These are phyloP conservation scores for Epipyxis sp. DNA, from an alignment of 108 stramenopile genomes.

Conservation along the genomic window DNA sequence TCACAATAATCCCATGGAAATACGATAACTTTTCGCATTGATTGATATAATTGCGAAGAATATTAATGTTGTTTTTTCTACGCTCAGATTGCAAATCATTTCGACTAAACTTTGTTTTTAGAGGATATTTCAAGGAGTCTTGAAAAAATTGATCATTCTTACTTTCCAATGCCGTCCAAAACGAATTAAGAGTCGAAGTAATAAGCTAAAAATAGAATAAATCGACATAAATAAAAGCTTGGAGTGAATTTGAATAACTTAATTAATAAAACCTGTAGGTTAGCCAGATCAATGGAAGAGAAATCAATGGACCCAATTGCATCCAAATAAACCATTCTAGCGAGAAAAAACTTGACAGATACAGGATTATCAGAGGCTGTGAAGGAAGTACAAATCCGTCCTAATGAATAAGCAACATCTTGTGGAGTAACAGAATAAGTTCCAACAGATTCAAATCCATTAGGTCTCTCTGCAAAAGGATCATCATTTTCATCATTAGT, in stretches of 20 bases:
- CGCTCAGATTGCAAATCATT: slow-evolving; percentile 15
- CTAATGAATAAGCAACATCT: slow-evolving; percentile 11
- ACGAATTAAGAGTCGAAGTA: background rate
- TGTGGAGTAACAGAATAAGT: too few species aligned
- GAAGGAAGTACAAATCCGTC: background rate
- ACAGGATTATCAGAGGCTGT: background rate
- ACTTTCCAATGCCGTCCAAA: slow-evolving; percentile 18
- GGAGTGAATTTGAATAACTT: too few species aligned
- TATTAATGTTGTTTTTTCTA: background rate
- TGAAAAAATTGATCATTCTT: slow-evolving; percentile 4
- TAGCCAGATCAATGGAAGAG: background rate
- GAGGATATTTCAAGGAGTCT: slow-evolving; percentile 16
- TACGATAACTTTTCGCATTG: too few species aligned
- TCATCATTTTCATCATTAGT: too few species aligned
- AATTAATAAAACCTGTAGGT: too few species aligned
- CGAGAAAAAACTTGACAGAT: background rate
- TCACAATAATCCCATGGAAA: too few species aligned
- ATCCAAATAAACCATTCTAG: slow-evolving; percentile 15
- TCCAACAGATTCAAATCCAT: too few species aligned
- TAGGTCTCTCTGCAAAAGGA: too few species aligned
- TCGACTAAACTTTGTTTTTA: background rate
- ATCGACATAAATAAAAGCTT: too few species aligned
- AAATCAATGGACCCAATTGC: slow-evolving; percentile 26
- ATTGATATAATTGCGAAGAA: slow-evolving; percentile 3
- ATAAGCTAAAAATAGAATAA: too few species aligned